These are phyloP conservation scores for Colletotrichum truncatum DNA, from an alignment of 2,329 filamentous ascomycete species.

Conservation along the genomic window DNA sequence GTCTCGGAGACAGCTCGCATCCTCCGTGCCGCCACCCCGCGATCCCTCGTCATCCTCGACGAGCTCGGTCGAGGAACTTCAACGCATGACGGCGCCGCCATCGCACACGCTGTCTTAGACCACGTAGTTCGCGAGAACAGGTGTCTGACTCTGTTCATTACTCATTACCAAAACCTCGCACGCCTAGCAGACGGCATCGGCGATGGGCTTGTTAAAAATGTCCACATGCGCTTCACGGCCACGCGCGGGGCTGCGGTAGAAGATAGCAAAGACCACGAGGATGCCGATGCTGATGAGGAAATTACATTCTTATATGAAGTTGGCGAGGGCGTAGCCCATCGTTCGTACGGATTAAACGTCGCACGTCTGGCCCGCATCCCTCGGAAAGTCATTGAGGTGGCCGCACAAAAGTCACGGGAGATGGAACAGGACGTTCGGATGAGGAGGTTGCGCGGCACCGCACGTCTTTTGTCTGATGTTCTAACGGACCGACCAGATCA, in stretches of 20 bases:
- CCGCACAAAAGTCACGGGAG: constrained; percentile 80
- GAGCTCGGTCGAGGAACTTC: constrained; percentile 93
- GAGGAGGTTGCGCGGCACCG: constrained; percentile 66
- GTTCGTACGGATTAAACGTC: constrained; percentile 94
- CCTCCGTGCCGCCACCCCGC: constrained; percentile 85
- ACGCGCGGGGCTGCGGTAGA: constrained; percentile 34
- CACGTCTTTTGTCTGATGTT: constrained; percentile 52
- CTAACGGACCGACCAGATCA: constrained; percentile 48
- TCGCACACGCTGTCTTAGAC: constrained; percentile 90
- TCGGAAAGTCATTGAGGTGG: constrained; percentile 78
- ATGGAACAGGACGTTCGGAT: constrained; percentile 78
- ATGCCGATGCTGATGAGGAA: constrained; percentile 68
- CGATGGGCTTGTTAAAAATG: constrained; percentile 75
- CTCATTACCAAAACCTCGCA: constrained; percentile 91
- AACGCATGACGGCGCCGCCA: constrained; percentile 95
- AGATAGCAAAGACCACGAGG: constrained; percentile 30
- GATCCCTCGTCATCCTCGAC: constrained; percentile 90
- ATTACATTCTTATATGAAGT: constrained; percentile 97
- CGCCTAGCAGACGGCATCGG: constrained; percentile 74
- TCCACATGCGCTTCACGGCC: constrained; percentile 89
- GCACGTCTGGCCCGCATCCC: constrained; percentile 87
- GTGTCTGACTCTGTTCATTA: constrained; percentile 93
- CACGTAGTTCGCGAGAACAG: constrained; percentile 79
- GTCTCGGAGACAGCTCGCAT: constrained; percentile 92
- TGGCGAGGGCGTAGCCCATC: constrained; percentile 88